Evolutionary conservation across 768 basidiomycete species (phyloP).

Genomic region (Daedaleopsis nitida): DNA sequence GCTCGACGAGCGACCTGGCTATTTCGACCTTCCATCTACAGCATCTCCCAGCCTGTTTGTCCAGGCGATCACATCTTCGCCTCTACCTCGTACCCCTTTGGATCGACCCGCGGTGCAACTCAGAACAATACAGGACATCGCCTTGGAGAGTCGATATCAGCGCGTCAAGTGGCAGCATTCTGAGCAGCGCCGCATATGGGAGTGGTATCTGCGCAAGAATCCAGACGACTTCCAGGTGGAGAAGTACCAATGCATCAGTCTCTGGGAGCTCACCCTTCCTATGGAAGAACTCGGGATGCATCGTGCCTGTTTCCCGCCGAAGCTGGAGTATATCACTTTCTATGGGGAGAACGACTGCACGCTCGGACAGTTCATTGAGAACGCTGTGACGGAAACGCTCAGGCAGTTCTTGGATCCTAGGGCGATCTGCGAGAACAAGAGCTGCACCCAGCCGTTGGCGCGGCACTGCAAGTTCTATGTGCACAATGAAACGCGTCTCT

Average conservation of each 20-base stretch:
- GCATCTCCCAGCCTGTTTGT: conserved; percentile 31
- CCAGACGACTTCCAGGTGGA: conserved; percentile 85
- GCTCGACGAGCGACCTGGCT: conserved; percentile 37
- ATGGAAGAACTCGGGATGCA: conserved; percentile 65
- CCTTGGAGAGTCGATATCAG: conserved; percentile 69
- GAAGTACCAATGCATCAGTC: conserved; percentile 87
- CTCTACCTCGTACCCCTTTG: conserved; percentile 34
- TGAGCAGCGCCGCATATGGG: conserved; percentile 90
- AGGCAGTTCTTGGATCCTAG: conserved; percentile 71
- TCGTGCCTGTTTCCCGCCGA: conserved; percentile 78
- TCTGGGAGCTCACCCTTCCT: conserved; percentile 82
- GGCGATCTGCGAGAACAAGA: conserved; percentile 80
- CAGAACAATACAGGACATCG: conserved; percentile 70
- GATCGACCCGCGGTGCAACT: conserved; percentile 47
- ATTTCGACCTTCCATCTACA: conserved; percentile 43
- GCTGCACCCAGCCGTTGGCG: conserved; percentile 78
- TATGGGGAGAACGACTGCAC: conserved; percentile 94
- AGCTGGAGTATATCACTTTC: conserved; percentile 74
- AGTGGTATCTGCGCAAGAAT: conserved; percentile 92
- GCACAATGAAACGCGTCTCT: conserved; percentile 82
- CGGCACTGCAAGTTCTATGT: conserved; percentile 90
- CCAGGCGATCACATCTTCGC: conserved; percentile 32
- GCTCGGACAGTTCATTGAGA: conserved; percentile 91
- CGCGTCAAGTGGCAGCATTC: conserved; percentile 79
- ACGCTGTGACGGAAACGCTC: conserved; percentile 66